Evolutionary conservation across 352 stramenopile genomes (phyloP).

Genomic region (Ochromonadaceae sp.): DNA sequence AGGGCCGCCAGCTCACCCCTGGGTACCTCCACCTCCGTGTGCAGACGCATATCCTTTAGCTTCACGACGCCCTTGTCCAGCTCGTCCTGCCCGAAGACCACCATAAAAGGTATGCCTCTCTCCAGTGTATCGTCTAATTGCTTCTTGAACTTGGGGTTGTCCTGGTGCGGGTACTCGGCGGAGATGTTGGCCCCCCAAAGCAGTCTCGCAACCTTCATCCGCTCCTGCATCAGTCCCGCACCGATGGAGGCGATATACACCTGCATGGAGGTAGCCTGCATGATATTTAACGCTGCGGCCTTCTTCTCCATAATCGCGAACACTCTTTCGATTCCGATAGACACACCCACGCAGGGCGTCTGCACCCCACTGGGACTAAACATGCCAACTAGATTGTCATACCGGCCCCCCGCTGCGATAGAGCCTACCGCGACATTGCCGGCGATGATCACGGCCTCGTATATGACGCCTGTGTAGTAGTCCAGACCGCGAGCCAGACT

Average conservation of each 20-base stretch:
- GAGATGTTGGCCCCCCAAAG: constrained; percentile 70
- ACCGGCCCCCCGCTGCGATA: constrained; percentile 89
- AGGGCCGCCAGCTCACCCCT: neutral
- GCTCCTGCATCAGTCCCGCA: constrained; percentile 38
- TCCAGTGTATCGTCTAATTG: constrained; percentile 82
- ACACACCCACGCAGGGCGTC: constrained; percentile 93
- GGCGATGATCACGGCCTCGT: constrained; percentile 87
- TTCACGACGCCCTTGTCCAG: constrained; percentile 77
- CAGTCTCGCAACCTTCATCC: constrained; percentile 44
- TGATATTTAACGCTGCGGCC: constrained; percentile 6
- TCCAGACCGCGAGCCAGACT: constrained; percentile 88
- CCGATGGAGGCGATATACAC: constrained; percentile 84
- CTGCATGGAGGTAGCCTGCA: constrained; percentile 40
- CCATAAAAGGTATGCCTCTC: constrained; percentile 84
- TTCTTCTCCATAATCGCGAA: constrained; percentile 87
- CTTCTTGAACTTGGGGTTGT: constrained; percentile 93
- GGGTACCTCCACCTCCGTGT: constrained; percentile 45
- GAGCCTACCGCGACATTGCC: constrained; percentile 76
- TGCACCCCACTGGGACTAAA: constrained; percentile 80
- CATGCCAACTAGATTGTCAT: constrained; percentile 96
- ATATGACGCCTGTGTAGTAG: constrained; percentile 99
- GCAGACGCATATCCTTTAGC: constrained; percentile 84
- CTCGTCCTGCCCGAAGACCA: constrained; percentile 90
- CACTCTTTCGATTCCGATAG: constrained; percentile 94
- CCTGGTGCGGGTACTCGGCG: constrained; percentile 82